These are phyloP conservation scores for Quillaja saponaria DNA, from an alignment of 306 rosid genomes.

Conservation along the genomic window DNA sequence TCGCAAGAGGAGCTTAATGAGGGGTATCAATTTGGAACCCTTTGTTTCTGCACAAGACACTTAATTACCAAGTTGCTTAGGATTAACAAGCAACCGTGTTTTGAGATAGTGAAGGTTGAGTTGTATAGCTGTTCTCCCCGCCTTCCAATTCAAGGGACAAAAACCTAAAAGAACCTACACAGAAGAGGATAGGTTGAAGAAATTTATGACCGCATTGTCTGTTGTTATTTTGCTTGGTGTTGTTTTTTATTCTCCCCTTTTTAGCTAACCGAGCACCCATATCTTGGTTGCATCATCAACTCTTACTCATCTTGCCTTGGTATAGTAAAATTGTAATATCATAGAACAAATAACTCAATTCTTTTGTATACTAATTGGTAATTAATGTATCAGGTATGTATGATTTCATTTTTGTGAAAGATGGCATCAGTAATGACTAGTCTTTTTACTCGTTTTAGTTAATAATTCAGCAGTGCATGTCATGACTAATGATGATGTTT, in stretches of 20 bases:
- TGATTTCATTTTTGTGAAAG: slow-evolving; percentile 22
- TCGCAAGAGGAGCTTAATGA: slow-evolving; percentile 31
- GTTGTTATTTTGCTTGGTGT: slow-evolving; percentile 8
- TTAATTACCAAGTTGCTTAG: slow-evolving; percentile 24
- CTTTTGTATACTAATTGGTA: slow-evolving; percentile 42
- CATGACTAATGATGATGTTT: slow-evolving; percentile 14
- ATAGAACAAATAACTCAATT: slow-evolving; percentile 36
- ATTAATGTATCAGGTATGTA: slow-evolving; percentile 18
- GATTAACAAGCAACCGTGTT: slow-evolving; percentile 20
- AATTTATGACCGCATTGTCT: slow-evolving; percentile 5
- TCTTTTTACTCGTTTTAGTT: slow-evolving; percentile 15
- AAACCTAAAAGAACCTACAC: slow-evolving; percentile 7
- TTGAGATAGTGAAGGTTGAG: slow-evolving; percentile 15
- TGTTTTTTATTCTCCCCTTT: slow-evolving; percentile 19
- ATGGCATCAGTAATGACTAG: background rate
- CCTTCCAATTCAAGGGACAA: slow-evolving; percentile 16
- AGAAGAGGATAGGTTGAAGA: slow-evolving; percentile 24
- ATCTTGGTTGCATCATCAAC: slow-evolving; percentile 24
- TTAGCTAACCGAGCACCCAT: slow-evolving; percentile 26
- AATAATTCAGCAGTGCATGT: slow-evolving; percentile 2
- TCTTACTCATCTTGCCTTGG: slow-evolving; percentile 20
- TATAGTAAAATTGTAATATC: slow-evolving; percentile 39
- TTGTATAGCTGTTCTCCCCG: slow-evolving; percentile 15
- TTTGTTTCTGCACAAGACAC: slow-evolving; percentile 19
- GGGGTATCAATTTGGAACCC: slow-evolving; percentile 26